phyloP scores from a whole-genome alignment of 176 grass and related monocot genomes.

The Carex myosuroides region DNA sequence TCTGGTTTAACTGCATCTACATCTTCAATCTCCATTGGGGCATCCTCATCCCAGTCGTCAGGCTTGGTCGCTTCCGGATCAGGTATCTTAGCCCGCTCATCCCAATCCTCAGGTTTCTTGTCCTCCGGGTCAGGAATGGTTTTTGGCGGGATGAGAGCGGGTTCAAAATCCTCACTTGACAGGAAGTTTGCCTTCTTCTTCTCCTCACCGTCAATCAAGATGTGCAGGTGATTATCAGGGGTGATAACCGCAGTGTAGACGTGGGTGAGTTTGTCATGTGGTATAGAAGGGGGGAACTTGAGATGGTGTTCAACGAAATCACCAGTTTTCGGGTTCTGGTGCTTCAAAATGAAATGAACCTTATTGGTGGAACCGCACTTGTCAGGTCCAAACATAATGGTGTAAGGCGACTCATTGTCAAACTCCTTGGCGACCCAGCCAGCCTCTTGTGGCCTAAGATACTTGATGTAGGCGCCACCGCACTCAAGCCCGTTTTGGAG shows the following conservation, averaged over 20 bases:
- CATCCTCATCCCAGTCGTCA: constrained; percentile 96
- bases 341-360: constrained; percentile 93
- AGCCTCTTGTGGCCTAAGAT: constrained; percentile 59
- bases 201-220: constrained; percentile 85
- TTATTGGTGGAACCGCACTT: constrained; percentile 98
- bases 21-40: constrained; percentile 83
- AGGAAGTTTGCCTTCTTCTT: constrained; percentile 81
- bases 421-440: constrained; percentile 71
- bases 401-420: constrained; percentile 89
- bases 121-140: constrained; percentile 96
- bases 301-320: constrained; percentile 93
- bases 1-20: constrained; percentile 81
- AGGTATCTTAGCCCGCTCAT: constrained; percentile 83
- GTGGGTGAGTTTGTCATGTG: constrained; percentile 84
- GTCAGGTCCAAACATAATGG: constrained; percentile 99
- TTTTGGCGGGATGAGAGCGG: constrained; percentile 70
- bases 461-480: constrained; percentile 93
- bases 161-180: constrained; percentile 82
- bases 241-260: constrained; percentile 90
- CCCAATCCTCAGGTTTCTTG: constrained; percentile 99
- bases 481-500: constrained; percentile 95
- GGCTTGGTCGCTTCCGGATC: constrained; percentile 75
- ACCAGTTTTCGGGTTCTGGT: constrained; percentile 91
- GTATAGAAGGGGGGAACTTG: constrained; percentile 83
- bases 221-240: constrained; percentile 79